phyloP scores from a whole-genome alignment of 352 stramenopile species.

The Pythium sp. region DNA sequence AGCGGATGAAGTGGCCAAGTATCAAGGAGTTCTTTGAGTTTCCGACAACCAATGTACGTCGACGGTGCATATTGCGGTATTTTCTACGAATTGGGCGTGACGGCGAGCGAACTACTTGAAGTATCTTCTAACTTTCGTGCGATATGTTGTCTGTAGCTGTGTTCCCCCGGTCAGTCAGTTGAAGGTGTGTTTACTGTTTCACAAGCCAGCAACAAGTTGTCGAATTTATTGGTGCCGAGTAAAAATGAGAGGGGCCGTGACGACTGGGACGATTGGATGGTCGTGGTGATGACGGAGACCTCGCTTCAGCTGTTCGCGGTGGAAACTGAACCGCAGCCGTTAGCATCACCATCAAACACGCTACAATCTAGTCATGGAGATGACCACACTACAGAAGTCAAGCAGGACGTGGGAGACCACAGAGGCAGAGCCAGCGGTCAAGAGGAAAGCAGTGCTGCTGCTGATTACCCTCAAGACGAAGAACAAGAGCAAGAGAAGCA shows the following conservation, averaged over 20 bases:
- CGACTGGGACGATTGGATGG: neutral
- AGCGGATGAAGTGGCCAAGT: constrained; percentile 32
- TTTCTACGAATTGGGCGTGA: neutral
- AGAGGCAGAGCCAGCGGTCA: neutral
- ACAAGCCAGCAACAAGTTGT: neutral
- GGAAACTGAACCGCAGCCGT: neutral
- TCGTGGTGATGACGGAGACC: constrained; percentile 6
- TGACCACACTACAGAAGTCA: neutral
- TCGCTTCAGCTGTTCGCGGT: constrained; percentile 9
- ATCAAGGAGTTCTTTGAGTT: constrained; percentile 42
- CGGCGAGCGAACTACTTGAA: neutral
- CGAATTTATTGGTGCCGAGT: neutral
- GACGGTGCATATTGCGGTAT: neutral
- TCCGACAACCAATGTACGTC: constrained; percentile 22
- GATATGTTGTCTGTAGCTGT: neutral
- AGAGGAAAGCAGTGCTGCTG: neutral
- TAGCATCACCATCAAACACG: neutral
- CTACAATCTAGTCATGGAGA: neutral
- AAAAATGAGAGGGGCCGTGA: neutral
- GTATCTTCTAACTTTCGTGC: neutral
- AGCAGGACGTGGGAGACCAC: neutral
- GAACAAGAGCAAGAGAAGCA: neutral
- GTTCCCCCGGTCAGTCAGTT: neutral
- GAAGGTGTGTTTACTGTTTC: neutral
- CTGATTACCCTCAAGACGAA: neutral